These are phyloP conservation scores for Simplicillium sp. DNA, from an alignment of 2,329 filamentous ascomycete species.

Conservation along the genomic window DNA sequence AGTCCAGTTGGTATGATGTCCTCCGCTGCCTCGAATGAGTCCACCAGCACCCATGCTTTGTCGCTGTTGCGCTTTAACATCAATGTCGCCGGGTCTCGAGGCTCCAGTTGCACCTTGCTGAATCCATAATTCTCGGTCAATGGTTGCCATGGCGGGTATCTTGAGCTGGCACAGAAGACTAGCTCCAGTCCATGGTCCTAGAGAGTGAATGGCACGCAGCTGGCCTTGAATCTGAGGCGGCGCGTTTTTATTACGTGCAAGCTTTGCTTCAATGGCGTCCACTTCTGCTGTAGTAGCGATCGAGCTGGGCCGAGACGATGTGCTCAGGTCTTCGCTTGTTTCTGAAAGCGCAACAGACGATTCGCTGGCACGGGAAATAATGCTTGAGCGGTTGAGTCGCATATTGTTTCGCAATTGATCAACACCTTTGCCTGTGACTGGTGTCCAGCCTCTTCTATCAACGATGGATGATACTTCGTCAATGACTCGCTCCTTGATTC, in stretches of 20 bases:
- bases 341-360: conserved; percentile 14
- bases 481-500: conserved; percentile 67
- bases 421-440: conserved; percentile 60
- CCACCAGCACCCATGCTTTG: conserved; percentile 55
- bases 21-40: conserved; percentile 25
- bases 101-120: conserved; percentile 58
- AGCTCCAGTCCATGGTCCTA: conserved; percentile 67
- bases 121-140: conserved; percentile 64
- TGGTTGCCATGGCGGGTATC: conserved; percentile 56
- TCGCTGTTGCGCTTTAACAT: conserved; percentile 46
- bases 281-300: conserved; percentile 15
- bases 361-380: conserved; percentile 4
- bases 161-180: conserved; percentile 61
- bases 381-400: conserved; percentile 26
- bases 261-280: conserved; percentile 26
- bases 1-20: conserved; percentile 45
- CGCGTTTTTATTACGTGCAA: conserved; percentile 21
- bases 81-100: conserved; percentile 48
- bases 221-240: conserved; percentile 42
- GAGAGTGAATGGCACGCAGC: conserved; percentile 56
- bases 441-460: conserved; percentile 64
- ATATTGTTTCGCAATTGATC: conserved; percentile 40
- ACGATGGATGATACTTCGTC: conserved; percentile 64
- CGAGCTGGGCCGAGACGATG: conserved; percentile 9
- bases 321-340: conserved; percentile 11